Conservation (phyloP, 768 basidiomycete species). For the Gelatoporia subvermispora region DNA sequence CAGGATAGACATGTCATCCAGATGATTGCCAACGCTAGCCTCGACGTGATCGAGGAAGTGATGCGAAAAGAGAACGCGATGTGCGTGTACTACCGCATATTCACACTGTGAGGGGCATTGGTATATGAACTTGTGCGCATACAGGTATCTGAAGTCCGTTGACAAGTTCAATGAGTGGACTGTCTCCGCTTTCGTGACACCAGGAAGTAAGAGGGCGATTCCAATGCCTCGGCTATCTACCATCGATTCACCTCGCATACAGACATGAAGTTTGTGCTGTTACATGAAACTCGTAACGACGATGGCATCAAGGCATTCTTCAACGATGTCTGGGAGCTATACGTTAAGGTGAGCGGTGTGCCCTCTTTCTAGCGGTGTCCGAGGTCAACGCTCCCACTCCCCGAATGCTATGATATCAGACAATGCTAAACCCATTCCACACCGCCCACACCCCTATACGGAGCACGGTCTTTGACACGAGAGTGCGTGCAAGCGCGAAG, state of each 20-base stretch:
- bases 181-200: slow-evolving; percentile 92
- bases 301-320: slow-evolving; percentile 94
- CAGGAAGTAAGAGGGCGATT: slow-evolving; percentile 67
- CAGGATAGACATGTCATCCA: slow-evolving; percentile 93
- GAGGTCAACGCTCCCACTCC: slow-evolving; percentile 6
- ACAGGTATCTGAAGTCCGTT: slow-evolving; percentile 90
- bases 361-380: slow-evolving; percentile 2
- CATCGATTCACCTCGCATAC: slow-evolving; percentile 10
- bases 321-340: slow-evolving; percentile 94
- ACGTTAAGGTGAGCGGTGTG: slow-evolving; percentile 73
- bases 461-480: slow-evolving; percentile 75
- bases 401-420: slow-evolving; percentile 41
- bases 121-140: neutral
- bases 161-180: slow-evolving; percentile 99
- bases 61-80: slow-evolving; percentile 79
- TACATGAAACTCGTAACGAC: slow-evolving; percentile 96
- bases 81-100: slow-evolving; percentile 39
- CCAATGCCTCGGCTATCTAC: neutral
- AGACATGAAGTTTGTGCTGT: slow-evolving; percentile 94
- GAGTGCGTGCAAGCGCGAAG: slow-evolving; percentile 83
- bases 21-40: slow-evolving; percentile 96
- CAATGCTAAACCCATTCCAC: slow-evolving; percentile 93
- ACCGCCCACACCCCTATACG: slow-evolving; percentile 81
- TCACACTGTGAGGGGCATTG: neutral
- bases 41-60: slow-evolving; percentile 93